Conservation (phyloP, 169 alveolate species). For the Plasmodium inui region DNA sequence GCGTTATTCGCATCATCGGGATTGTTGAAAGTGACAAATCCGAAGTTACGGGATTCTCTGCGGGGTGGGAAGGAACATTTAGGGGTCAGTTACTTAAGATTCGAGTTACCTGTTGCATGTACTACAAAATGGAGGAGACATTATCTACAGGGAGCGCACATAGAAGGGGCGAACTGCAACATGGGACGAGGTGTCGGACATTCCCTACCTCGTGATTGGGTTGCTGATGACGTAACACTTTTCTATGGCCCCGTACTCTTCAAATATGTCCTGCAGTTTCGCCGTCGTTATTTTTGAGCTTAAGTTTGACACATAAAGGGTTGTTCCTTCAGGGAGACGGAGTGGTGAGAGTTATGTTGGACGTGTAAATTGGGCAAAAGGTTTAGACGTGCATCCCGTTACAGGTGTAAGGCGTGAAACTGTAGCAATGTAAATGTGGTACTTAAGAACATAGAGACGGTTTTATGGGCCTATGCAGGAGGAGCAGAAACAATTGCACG, state of each 20-base stretch:
- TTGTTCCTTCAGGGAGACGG: constrained; percentile 25
- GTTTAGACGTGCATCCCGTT: neutral
- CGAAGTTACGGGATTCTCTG: constrained; percentile 75
- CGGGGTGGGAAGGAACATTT: neutral
- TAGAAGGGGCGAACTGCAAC: neutral
- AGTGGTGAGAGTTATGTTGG: neutral
- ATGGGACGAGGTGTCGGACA: neutral
- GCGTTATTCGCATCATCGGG: constrained; percentile 66
- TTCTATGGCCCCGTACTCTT: constrained; percentile 66
- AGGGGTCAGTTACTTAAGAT: neutral
- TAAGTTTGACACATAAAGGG: constrained; percentile 67
- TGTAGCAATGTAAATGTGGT: neutral
- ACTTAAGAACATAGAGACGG: neutral
- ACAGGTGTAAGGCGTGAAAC: neutral
- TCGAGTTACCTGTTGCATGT: neutral
- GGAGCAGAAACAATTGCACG: neutral
- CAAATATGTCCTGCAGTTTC: constrained; percentile 67
- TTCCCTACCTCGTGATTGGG: constrained; percentile 65
- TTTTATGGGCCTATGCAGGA: neutral
- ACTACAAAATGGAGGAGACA: neutral
- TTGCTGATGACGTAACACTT: constrained; percentile 70
- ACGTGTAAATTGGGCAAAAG: neutral
- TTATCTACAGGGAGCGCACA: neutral
- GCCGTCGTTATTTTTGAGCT: constrained; percentile 74
- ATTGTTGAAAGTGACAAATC: constrained; percentile 64